Evolutionary conservation across 768 basidiomycete species (phyloP), one percentile per base, ranked within the genome.

Genomic region (Boletus coccyginus): DNA sequence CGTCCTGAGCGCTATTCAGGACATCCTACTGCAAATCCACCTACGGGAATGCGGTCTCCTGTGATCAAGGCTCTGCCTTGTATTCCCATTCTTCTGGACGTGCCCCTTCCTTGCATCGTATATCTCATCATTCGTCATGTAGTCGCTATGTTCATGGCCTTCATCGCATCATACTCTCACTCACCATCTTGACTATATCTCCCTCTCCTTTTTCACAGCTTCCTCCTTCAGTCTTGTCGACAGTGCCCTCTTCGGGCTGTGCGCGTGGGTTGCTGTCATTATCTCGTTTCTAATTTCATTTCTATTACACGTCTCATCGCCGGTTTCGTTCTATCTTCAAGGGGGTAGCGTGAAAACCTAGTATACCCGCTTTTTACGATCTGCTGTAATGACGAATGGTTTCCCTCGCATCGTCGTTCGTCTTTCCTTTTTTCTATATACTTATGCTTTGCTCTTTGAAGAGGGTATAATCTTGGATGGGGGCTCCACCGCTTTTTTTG

Each of bases 1-100:
- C 75, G 90, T 93, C 38, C 73, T 94, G 67, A 90, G 86, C 66
- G 90, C 92, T 3, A 92, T 93, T 62, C 92, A 92, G 70, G 92
- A 93, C 64, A 93, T 93, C 64, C 82, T 94, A 36, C 78, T 94
- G 50, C 92, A 93, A 66, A 78, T 92, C 36, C 91, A 94, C 69
- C 75, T 93, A 58, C 83, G 91, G 57, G 92, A 94, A 70, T 93
- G 91, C 63, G 91, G 92, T 53, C 79, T 93, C 60, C 78, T 94
- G 64, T 71, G 62, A 72, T 57, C 6, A 16, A 38, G 16, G 42
- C 19, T 40, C 41, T 7, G 31, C 40, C 27, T 38, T 55, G 13
- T 13, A 27, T 45, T 57, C 29, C 36, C n/a, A 7, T 48, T 50
- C n/a, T 19, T 46, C 48, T 44, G 46, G 36, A 54, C 51, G 24